Evolutionary conservation across 1,139 yeast genomes (phyloP).

Genomic region (Chernovozyma sophiae-reginae): DNA sequence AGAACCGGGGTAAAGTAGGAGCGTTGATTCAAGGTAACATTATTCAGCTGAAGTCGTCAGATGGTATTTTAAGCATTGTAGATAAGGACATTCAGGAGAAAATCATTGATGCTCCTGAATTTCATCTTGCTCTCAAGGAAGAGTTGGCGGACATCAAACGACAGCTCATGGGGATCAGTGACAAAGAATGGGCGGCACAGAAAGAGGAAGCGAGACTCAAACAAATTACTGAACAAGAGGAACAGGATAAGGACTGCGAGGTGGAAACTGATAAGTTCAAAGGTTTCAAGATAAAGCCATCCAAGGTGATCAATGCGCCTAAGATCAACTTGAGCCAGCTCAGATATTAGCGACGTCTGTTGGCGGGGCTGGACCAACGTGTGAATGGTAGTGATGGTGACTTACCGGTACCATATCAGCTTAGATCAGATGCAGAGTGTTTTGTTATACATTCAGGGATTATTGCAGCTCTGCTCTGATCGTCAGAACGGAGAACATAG

Average conservation of each 20-base stretch:
- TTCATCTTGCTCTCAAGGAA: constrained; percentile 26
- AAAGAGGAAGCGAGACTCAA: constrained; percentile 8
- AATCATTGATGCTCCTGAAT: constrained; percentile 41
- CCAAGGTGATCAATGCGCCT: constrained; percentile 6
- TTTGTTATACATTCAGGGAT: too few relatives aligned
- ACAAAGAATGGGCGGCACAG: constrained; percentile 31
- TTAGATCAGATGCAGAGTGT: too few relatives aligned
- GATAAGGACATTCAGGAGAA: constrained; percentile 46
- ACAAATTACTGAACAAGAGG: constrained; percentile 8
- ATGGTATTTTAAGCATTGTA: constrained; percentile 32
- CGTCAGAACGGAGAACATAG: too few relatives aligned
- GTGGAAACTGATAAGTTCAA: not conserved
- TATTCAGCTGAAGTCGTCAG: constrained; percentile 13
- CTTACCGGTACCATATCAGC: too few relatives aligned
- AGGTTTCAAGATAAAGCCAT: constrained; percentile 4
- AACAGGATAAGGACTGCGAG: constrained; percentile 10
- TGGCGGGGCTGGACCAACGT: too few relatives aligned
- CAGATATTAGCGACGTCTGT: too few relatives aligned
- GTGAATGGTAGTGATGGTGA: too few relatives aligned
- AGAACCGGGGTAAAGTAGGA: constrained; percentile 50
- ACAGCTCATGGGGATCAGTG: constrained; percentile 32
- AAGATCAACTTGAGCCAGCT: constrained; percentile 6
- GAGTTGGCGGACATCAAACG: constrained; percentile 37
- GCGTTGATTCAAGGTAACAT: constrained; percentile 52
- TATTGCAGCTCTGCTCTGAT: too few relatives aligned